Conservation (phyloP, 176 grass and related monocot genomes). For the Juncus effusus region DNA sequence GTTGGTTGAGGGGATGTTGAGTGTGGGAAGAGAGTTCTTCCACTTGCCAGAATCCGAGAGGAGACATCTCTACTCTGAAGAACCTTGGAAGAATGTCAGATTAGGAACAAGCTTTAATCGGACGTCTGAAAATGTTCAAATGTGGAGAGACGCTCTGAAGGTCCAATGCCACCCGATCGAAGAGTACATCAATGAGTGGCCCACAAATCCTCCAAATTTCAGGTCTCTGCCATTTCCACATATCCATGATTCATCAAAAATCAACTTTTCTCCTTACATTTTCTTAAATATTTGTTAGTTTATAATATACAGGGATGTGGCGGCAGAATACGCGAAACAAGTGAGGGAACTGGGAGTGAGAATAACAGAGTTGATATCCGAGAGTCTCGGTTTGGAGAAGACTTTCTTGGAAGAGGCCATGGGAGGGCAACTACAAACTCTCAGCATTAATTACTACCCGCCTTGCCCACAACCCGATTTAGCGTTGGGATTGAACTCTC, state of each 20-base stretch:
- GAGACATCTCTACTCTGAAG: slow-evolving; percentile 86
- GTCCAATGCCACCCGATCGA: slow-evolving; percentile 81
- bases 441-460: slow-evolving; percentile 92
- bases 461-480: slow-evolving; percentile 92
- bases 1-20: slow-evolving; percentile 50
- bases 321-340: slow-evolving; percentile 56
- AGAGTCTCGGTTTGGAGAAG: slow-evolving; percentile 58
- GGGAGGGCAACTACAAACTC: slow-evolving; percentile 73
- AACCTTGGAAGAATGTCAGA: slow-evolving; percentile 61
- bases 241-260: not conserved
- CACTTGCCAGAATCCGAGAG: slow-evolving; percentile 79
- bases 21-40: slow-evolving; percentile 78
- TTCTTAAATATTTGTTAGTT: too few species aligned
- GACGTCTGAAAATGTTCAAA: slow-evolving; percentile 64
- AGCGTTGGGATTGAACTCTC: slow-evolving; percentile 72
- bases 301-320: slow-evolving; percentile 40
- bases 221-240: slow-evolving; percentile 29
- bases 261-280: too few species aligned
- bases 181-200: slow-evolving; percentile 71
- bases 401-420: slow-evolving; percentile 70
- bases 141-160: slow-evolving; percentile 87
- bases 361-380: slow-evolving; percentile 60
- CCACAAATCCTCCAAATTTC: slow-evolving; percentile 54
- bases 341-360: slow-evolving; percentile 58
- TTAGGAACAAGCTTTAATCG: slow-evolving; percentile 92